Conservation (phyloP, 768 basidiomycete species). For the Rhizopogon roseolus region DNA sequence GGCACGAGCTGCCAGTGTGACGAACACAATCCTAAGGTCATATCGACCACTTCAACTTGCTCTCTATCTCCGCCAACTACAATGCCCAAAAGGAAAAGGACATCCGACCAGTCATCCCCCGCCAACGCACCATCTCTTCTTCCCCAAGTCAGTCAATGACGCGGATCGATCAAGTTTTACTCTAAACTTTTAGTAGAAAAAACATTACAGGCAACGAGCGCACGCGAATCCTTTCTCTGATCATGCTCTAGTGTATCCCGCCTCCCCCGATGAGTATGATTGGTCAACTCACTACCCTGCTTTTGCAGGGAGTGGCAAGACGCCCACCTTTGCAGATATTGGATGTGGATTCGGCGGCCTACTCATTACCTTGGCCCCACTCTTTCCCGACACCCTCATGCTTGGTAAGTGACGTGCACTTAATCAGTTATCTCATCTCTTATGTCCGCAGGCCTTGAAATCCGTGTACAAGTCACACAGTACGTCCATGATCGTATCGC, state of each 20-base stretch:
- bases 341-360: slow-evolving; percentile 98
- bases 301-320: slow-evolving; percentile 50
- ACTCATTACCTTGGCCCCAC: slow-evolving; percentile 79
- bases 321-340: slow-evolving; percentile 92
- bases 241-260: slow-evolving; percentile 84
- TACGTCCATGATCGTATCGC: slow-evolving; percentile 93
- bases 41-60: too few relatives aligned
- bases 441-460: slow-evolving; percentile 77
- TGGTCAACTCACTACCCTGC: slow-evolving; percentile 84
- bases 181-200: slow-evolving; percentile 50
- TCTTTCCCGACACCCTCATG: slow-evolving; percentile 90
- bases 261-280: slow-evolving; percentile 69
- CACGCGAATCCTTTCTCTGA: slow-evolving; percentile 87
- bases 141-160: slow-evolving; percentile 40
- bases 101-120: neutral
- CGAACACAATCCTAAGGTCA: too few relatives aligned
- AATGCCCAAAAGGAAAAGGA: slow-evolving; percentile 26
- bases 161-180: neutral
- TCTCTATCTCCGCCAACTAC: neutral
- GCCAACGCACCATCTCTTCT: slow-evolving; percentile 22
- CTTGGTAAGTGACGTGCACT: slow-evolving; percentile 60
- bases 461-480: slow-evolving; percentile 92
- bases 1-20: too few relatives aligned
- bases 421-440: neutral
- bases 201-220: slow-evolving; percentile 77